Conservation (phyloP, 495 filamentous ascomycete species). For the Neurospora pannonica region DNA sequence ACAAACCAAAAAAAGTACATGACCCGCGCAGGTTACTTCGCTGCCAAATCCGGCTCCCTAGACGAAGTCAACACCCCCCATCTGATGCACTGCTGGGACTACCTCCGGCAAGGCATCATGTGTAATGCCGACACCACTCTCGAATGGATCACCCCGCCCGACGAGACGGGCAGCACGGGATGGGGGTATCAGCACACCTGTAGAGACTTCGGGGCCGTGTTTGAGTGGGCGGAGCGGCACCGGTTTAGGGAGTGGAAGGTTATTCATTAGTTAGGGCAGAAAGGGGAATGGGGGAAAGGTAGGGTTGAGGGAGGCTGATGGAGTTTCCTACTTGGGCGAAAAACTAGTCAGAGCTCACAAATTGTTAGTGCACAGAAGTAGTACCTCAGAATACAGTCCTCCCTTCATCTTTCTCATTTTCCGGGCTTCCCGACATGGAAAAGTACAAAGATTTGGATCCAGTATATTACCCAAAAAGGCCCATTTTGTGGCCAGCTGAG, state of each 20-base stretch:
- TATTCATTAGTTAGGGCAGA: neutral
- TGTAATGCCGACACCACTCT: slow-evolving; percentile 9
- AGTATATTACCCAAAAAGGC: too few species aligned
- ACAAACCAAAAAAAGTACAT: neutral
- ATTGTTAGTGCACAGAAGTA: too few species aligned
- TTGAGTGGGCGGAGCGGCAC: neutral
- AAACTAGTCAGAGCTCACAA: too few species aligned
- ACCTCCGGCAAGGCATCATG: slow-evolving; percentile 11
- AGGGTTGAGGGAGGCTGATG: too few species aligned
- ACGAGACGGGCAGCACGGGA: neutral
- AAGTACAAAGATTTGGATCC: too few species aligned
- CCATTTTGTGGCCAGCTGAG: too few species aligned
- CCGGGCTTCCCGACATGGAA: too few species aligned
- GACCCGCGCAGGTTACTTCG: slow-evolving; percentile 1
- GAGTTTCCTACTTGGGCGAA: too few species aligned
- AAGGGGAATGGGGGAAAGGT: neutral
- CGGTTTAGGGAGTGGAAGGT: neutral
- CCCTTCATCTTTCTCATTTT: too few species aligned
- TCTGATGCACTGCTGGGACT: slow-evolving; percentile 17
- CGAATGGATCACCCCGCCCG: slow-evolving; percentile 1
- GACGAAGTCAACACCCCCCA: neutral
- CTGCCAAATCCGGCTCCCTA: neutral
- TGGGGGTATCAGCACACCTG: slow-evolving; percentile 1
- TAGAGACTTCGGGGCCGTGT: neutral
- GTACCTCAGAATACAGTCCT: too few species aligned